A percentile compares a stretch with the other conserved stretches of the same genome.
phyloP scores from a whole-genome alignment of 1,284 basidiomycete species.

The Puccinia coronata region DNA sequence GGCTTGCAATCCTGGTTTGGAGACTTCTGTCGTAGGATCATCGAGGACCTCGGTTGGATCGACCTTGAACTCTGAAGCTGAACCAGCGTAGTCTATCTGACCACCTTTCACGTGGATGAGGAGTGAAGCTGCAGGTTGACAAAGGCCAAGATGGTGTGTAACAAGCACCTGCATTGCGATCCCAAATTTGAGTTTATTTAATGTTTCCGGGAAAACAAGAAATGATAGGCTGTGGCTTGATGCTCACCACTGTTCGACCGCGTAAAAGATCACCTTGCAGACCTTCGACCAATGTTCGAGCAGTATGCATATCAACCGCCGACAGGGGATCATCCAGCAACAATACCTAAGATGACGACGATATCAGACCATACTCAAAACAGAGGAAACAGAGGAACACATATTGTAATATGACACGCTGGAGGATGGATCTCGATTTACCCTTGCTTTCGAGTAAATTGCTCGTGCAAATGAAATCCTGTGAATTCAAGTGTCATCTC shows the following conservation, averaged over 20 bases:
- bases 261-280: slow-evolving; percentile 33
- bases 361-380: not conserved
- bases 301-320: slow-evolving; percentile 44
- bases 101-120: slow-evolving; percentile 38
- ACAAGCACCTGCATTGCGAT: slow-evolving; percentile 34
- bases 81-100: slow-evolving; percentile 26
- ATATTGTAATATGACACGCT: not conserved
- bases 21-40: not conserved
- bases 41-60: slow-evolving; percentile 17
- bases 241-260: slow-evolving; percentile 48
- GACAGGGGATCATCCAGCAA: slow-evolving; percentile 44
- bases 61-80: slow-evolving; percentile 23
- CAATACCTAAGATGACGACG: slow-evolving; percentile 17
- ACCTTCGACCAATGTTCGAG: slow-evolving; percentile 37
- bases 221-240: too few relatives aligned
- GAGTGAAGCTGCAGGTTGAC: slow-evolving; percentile 40
- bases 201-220: too few relatives aligned
- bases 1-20: slow-evolving; percentile 12
- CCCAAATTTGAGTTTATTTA: not conserved
- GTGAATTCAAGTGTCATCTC: not conserved
- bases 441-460: slow-evolving; percentile 45
- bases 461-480: slow-evolving; percentile 47
- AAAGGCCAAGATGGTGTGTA: slow-evolving; percentile 47
- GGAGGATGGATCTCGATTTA: not conserved
- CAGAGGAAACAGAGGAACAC: too few relatives aligned